Percentiles rank a stretch among this genome's conserved stretches.
Evolutionary conservation across 345 rosid genomes (phyloP).

Genomic region (Anastatica hierochuntica): DNA sequence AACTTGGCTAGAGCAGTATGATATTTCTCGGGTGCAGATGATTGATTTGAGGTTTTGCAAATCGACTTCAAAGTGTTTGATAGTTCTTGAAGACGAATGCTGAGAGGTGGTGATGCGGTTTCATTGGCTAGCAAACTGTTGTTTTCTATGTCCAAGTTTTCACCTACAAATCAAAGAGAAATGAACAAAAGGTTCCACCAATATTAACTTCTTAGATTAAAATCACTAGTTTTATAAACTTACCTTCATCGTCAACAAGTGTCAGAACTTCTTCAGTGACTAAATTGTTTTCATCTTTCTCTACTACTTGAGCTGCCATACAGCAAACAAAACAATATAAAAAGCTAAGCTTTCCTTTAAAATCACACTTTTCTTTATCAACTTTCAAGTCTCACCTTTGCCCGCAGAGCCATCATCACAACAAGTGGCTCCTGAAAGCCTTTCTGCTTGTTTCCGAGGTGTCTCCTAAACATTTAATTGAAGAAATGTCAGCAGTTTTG

Average conservation of each 20-base stretch:
- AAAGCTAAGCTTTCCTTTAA: background rate
- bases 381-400: slow-evolving; percentile 16
- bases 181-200: background rate
- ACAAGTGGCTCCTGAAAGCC: background rate
- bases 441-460: background rate
- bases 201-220: background rate
- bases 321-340: background rate
- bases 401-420: background rate
- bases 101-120: slow-evolving; percentile 45
- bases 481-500: background rate
- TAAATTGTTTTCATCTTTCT: background rate
- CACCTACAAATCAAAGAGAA: slow-evolving; percentile 19
- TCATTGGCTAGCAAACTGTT: slow-evolving; percentile 15
- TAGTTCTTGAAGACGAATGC: slow-evolving; percentile 40
- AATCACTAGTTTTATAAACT: slow-evolving; percentile 3
- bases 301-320: slow-evolving; percentile 3
- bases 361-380: background rate
- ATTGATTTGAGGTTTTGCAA: slow-evolving; percentile 23
- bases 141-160: slow-evolving; percentile 41
- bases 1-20: background rate
- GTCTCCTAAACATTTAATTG: slow-evolving; percentile 6
- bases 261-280: slow-evolving; percentile 4
- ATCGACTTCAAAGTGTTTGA: slow-evolving; percentile 46
- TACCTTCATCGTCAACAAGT: slow-evolving; percentile 30
- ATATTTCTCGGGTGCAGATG: slow-evolving; percentile 19